Conservation (phyloP, 1,284 basidiomycete species). For the Cryptococcus sp. region DNA sequence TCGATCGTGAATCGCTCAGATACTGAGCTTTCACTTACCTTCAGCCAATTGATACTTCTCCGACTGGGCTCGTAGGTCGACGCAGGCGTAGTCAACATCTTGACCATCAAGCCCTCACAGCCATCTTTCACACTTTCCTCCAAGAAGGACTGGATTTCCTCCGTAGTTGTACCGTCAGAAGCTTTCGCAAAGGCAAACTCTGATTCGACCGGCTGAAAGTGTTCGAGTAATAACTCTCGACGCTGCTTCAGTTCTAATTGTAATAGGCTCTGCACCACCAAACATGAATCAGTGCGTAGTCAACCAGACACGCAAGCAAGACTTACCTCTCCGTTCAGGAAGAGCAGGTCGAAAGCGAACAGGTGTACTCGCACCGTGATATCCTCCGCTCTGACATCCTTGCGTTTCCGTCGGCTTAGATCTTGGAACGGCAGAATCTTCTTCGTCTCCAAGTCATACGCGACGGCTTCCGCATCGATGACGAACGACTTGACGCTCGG, state of each 20-base stretch:
- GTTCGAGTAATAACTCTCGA: slow-evolving; percentile 70
- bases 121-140: slow-evolving; percentile 97
- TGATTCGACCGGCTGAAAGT: slow-evolving; percentile 79
- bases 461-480: slow-evolving; percentile 80
- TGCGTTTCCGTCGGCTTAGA: slow-evolving; percentile 78
- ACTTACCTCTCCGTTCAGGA: slow-evolving; percentile 59
- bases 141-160: slow-evolving; percentile 92
- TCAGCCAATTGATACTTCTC: slow-evolving; percentile 96
- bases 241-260: slow-evolving; percentile 60
- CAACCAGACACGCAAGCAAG: background rate
- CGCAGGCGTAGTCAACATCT: slow-evolving; percentile 89
- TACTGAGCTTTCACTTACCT: slow-evolving; percentile 60
- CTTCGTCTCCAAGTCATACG: slow-evolving; percentile 68
- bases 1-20: background rate
- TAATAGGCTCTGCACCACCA: slow-evolving; percentile 43
- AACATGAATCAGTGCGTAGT: background rate
- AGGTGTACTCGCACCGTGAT: slow-evolving; percentile 61
- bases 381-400: slow-evolving; percentile 71
- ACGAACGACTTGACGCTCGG: slow-evolving; percentile 75
- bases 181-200: slow-evolving; percentile 93
- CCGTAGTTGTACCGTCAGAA: slow-evolving; percentile 83
- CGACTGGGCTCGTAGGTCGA: slow-evolving; percentile 95
- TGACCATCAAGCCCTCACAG: slow-evolving; percentile 99
- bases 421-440: slow-evolving; percentile 79
- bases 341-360: slow-evolving; percentile 61